phyloP scores from a whole-genome alignment of 1,139 yeast species.

The Geotrichum histeridarum region DNA sequence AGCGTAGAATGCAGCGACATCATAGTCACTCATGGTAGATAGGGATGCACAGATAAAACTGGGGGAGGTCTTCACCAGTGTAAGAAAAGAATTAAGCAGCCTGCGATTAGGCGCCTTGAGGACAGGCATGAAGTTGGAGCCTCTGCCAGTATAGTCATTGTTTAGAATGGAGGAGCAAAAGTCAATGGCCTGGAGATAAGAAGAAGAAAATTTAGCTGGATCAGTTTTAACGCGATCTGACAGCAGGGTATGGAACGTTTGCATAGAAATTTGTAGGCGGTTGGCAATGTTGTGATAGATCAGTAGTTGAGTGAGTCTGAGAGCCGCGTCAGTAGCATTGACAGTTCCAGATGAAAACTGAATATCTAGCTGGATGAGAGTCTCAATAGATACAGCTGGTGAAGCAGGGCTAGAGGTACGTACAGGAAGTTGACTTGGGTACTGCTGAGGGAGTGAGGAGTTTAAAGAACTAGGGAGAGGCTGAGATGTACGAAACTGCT shows the following conservation, averaged over 20 bases:
- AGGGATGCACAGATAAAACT: conserved; percentile 35
- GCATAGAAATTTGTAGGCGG: conserved; percentile 26
- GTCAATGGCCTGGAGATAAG: conserved; percentile 29
- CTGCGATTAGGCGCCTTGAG: conserved; percentile 29
- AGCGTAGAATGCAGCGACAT: conserved; percentile 26
- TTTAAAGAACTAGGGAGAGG: conserved; percentile 5
- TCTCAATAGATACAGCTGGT: conserved; percentile 21
- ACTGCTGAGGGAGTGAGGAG: conserved; percentile 6
- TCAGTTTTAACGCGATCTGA: conserved; percentile 22
- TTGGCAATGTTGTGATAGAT: conserved; percentile 26
- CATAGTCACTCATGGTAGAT: conserved; percentile 28
- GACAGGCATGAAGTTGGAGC: conserved; percentile 24
- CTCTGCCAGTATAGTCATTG: conserved; percentile 21
- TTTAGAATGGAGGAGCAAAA: conserved; percentile 26
- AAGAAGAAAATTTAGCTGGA: conserved; percentile 27
- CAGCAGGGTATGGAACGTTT: conserved; percentile 22
- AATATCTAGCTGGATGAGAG: conserved; percentile 25
- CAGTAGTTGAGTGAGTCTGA: conserved; percentile 26
- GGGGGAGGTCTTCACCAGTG: conserved; percentile 36
- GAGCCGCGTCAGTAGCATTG: conserved; percentile 23
- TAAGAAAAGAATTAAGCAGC: conserved; percentile 34
- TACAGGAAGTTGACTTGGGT: background rate
- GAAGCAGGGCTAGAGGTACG: conserved; percentile 11
- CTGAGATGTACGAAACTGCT: conserved; percentile 9
- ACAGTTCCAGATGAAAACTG: conserved; percentile 21